Percentiles rank a stretch among this genome's conserved stretches.
Evolutionary conservation across 176 grass and related monocot genomes (phyloP).

Genomic region (Coix lacrymajobi): DNA sequence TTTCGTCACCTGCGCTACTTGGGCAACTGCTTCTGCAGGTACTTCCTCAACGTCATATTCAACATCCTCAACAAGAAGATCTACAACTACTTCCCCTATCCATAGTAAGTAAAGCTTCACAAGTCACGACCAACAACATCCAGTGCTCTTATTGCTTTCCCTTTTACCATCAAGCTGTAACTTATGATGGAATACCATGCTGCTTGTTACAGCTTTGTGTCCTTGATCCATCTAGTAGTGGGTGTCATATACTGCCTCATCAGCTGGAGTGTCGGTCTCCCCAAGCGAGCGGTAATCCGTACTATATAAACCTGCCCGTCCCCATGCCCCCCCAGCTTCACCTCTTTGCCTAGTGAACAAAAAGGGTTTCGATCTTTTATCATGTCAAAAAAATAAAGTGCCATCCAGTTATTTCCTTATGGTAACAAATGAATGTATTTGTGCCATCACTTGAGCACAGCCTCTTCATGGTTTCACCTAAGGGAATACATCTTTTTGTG

Average conservation of each 20-base stretch:
- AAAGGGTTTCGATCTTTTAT: neutral
- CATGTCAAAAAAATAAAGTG: neutral
- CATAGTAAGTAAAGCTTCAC: constrained; percentile 65
- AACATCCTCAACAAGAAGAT: constrained; percentile 99
- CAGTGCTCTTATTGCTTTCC: neutral
- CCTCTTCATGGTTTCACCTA: neutral
- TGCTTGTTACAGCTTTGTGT: constrained; percentile 65
- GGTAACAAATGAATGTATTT: neutral
- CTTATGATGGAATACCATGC: neutral
- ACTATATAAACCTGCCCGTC: too few species aligned
- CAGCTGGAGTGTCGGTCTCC: constrained; percentile 81
- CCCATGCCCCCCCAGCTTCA: neutral
- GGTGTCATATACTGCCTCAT: constrained; percentile 72
- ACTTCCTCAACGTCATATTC: constrained; percentile 98
- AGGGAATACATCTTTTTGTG: neutral
- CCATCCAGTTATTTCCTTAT: neutral
- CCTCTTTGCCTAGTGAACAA: neutral
- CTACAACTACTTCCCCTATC: constrained; percentile 98
- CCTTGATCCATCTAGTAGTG: constrained; percentile 73
- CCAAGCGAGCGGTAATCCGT: constrained; percentile 86
- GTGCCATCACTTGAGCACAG: neutral
- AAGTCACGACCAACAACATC: neutral
- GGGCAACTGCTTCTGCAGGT: constrained; percentile 46
- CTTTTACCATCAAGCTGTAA: neutral
- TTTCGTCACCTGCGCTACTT: neutral